Base-by-base conservation (phyloP, 1,284 basidiomycete genomes). In the Ceratobasidium sp. region DNA sequence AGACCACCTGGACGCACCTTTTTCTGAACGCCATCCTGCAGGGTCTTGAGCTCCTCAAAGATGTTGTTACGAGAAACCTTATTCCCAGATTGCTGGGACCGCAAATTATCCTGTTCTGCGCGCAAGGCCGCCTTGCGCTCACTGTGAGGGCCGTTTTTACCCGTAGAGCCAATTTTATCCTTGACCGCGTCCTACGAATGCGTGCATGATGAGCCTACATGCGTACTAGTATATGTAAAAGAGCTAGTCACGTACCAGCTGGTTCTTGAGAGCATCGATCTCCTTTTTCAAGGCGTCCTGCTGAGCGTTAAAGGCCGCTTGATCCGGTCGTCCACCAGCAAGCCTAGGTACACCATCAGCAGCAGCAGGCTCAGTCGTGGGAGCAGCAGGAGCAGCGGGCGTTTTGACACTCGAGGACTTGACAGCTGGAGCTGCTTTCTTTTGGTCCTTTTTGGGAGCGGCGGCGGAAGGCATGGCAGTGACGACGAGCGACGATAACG, bases 1-100 rank as follows among this genome's bases (percentile, higher is more conserved):
- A 57, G 13, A 4, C 22, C 17, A 11, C 19, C 2, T 15, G 67
- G 19, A 78, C 85, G 62, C 77, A 94, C 95, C 89, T 96, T 98
- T 86, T 94, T 95, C 81, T 90, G 87, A 70, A 97, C 88, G 59
- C 83, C 86, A 19, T 98, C 97, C 83, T 98, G 91, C 70, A 97
- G 82, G 34, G 88, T 81, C 82, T 95, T 95, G 79, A 99, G 85
- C 84, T 98, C 93, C 74, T 97, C 95, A 62, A 92, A 84, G 65
- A 94, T 87, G 86, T 95, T 96, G 43, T 87, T 86, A 77, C 97
- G 88, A 22, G 91, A 88, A 57, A 84, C 85, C 87, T 98, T 99
- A 86, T 86, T 90, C 79, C 88, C 89, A 54, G 93, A 92, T 85
- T 99, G 97, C 81, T 94, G 89, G 37, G 88, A 88, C 57, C 95